These are phyloP conservation scores for Apostasia shenzhenica DNA, from an alignment of 106 monocot genomes.

Conservation along the genomic window DNA sequence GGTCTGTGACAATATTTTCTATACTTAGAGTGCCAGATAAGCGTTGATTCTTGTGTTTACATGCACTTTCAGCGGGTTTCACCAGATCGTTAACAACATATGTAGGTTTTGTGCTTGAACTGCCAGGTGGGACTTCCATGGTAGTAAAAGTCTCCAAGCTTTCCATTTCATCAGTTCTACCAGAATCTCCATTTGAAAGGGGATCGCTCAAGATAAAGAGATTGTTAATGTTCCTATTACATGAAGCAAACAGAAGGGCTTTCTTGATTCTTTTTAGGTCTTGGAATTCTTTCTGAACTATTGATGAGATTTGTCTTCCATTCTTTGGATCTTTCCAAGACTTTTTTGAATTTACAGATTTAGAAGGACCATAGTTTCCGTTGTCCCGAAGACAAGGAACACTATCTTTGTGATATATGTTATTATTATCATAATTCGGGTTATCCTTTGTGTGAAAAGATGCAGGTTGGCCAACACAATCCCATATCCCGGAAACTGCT, in stretches of 20 bases:
- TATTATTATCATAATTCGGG: slow-evolving; percentile 13
- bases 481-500: slow-evolving; percentile 55
- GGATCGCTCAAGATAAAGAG: slow-evolving; percentile 17
- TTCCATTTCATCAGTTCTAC: slow-evolving; percentile 1
- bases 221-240: slow-evolving; percentile 12
- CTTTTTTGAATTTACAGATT: not conserved
- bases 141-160: not conserved
- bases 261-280: slow-evolving; percentile 43
- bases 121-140: not conserved
- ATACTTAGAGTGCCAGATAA: slow-evolving; percentile 1
- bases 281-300: slow-evolving; percentile 32
- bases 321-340: slow-evolving; percentile 4
- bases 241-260: slow-evolving; percentile 36
- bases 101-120: slow-evolving; percentile 4
- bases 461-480: slow-evolving; percentile 43
- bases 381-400: slow-evolving; percentile 6
- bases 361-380: not conserved
- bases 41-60: not conserved
- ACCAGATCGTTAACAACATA: slow-evolving; percentile 8
- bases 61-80: not conserved
- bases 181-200: slow-evolving; percentile 4
- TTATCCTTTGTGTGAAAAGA: slow-evolving; percentile 14
- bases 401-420: slow-evolving; percentile 15
- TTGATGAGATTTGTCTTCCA: slow-evolving; percentile 3
- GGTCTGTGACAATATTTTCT: not conserved